Evolutionary conservation across 805 yeast genomes (phyloP), one percentile per base, ranked within the genome.

Genomic region (Pichia heedii): DNA sequence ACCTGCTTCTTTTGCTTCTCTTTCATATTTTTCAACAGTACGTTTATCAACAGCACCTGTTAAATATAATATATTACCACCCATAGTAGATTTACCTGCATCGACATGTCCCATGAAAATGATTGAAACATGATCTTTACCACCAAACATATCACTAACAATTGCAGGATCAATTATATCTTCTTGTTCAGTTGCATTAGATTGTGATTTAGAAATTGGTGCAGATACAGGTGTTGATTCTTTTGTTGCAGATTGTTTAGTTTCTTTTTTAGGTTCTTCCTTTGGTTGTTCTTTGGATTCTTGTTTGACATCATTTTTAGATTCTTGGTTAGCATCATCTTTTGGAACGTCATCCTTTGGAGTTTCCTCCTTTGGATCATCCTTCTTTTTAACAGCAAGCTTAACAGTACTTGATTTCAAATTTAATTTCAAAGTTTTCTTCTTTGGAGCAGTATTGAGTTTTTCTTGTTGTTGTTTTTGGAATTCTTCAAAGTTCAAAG

Each of bases 21-120:
- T 79, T 71, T 93, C 97, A 63, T 90, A 90, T 67, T 93, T 93
- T 56, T 93, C 99, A 53, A 93, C 93, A 19, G 97, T 90, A 71
- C 99, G 85, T 74, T 93, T 93, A 67, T 93, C 98, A 48, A 93
- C 98, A 39, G 97, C 86, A 49, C 97, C 97, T 20, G 97, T 90
- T 59, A 93, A 71, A 61, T 73, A 90, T 51, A 93, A 75, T 54
- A 93, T 71, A 68, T 93, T 93, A 69, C 99, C 99, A 64, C 98
- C 98, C 96, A 93, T 90, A 48, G 99, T 93, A 41, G 96, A 87
- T 68, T 93, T 93, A 63, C 99, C 98, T 30, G 98, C 98, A 74
- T 93, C 98, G 54, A 93, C 99, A 62, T 93, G 99, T 56, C 99
- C 99, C 97, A 93, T 93, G 69, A 93, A 93, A 54, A 93, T 87